A percentile compares a stretch with the other conserved stretches of the same genome.
Evolutionary conservation across 805 yeast genomes (phyloP).

Genomic region (Ogataea zsoltii): DNA sequence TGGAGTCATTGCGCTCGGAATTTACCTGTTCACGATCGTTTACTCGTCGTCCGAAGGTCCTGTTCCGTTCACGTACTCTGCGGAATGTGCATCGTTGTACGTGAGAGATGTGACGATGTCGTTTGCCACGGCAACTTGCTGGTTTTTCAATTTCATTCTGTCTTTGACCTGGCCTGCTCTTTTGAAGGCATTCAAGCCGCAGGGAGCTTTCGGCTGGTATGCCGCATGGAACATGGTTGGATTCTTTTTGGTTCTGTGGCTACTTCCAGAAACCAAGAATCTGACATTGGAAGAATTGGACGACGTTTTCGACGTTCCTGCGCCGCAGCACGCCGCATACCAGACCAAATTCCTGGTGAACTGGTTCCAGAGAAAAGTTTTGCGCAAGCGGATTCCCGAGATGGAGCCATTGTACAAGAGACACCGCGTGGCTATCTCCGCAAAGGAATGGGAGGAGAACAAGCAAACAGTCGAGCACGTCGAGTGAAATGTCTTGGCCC

Average conservation of each 20-base stretch:
- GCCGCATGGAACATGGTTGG: constrained; percentile 82
- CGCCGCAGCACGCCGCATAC: constrained; percentile 52
- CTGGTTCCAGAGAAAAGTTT: constrained; percentile 46
- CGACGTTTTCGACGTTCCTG: constrained; percentile 66
- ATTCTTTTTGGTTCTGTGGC: constrained; percentile 67
- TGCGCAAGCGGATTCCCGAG: constrained; percentile 48
- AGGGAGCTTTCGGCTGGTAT: constrained; percentile 87
- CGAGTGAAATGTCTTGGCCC: constrained; percentile 42
- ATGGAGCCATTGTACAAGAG: constrained; percentile 58
- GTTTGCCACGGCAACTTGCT: constrained; percentile 70
- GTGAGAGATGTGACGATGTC: constrained; percentile 82
- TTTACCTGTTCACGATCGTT: constrained; percentile 69
- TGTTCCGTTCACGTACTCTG: constrained; percentile 85
- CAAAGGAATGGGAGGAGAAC: constrained; percentile 63
- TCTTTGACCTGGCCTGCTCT: constrained; percentile 82
- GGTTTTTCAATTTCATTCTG: constrained; percentile 71
- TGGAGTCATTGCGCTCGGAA: constrained; percentile 70
- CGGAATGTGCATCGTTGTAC: constrained; percentile 79
- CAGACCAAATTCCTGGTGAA: constrained; percentile 43
- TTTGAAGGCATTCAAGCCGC: constrained; percentile 63
- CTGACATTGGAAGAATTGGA: constrained; percentile 77
- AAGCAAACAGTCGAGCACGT: constrained; percentile 50
- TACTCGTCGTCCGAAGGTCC: constrained; percentile 89
- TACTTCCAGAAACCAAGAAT: constrained; percentile 71
- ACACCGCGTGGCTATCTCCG: constrained; percentile 61